These are phyloP conservation scores for Spinellus fusiger DNA, from an alignment of 192 early-diverging fungal species.

Conservation along the genomic window DNA sequence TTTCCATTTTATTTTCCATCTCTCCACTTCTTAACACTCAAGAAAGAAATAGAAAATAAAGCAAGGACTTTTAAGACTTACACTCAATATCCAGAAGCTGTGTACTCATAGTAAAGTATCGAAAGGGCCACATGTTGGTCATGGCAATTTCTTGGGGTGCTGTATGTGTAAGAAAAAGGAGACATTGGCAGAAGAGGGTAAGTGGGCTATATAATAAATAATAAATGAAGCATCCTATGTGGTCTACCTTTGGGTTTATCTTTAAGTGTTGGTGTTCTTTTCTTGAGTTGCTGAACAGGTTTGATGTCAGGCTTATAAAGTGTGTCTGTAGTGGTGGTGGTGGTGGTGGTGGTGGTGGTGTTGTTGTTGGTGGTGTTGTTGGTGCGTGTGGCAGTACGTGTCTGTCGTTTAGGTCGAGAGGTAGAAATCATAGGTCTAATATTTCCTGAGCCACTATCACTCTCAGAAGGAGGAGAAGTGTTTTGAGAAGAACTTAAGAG, in stretches of 20 bases:
- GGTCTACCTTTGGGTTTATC: conserved; percentile 1
- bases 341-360: not conserved
- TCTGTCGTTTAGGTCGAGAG: not conserved
- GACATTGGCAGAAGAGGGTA: not conserved
- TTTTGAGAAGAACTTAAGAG: conserved; percentile 2
- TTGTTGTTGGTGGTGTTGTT: not conserved
- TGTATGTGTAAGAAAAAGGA: not conserved
- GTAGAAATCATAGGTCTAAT: not conserved
- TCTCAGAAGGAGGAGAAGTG: not conserved
- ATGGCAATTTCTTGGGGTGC: conserved; percentile 43
- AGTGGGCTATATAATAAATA: too few species aligned
- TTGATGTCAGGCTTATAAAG: too few species aligned
- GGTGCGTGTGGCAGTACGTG: not conserved
- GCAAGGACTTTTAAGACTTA: not conserved
- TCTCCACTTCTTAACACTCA: too few species aligned
- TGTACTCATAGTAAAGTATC: conserved; percentile 83
- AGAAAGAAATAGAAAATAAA: not conserved
- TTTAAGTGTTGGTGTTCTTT: not conserved
- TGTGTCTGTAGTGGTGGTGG: too few species aligned
- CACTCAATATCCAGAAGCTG: not conserved
- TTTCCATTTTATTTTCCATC: too few species aligned
- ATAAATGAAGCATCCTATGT: too few species aligned
- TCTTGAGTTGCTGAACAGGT: not conserved
- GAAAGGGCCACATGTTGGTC: conserved; percentile 79
- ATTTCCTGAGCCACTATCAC: not conserved